Percentiles rank a stretch among this genome's conserved stretches.
These are phyloP conservation scores for Gonapodya sp. DNA, from an alignment of 192 early-diverging fungal species.

Conservation along the genomic window DNA sequence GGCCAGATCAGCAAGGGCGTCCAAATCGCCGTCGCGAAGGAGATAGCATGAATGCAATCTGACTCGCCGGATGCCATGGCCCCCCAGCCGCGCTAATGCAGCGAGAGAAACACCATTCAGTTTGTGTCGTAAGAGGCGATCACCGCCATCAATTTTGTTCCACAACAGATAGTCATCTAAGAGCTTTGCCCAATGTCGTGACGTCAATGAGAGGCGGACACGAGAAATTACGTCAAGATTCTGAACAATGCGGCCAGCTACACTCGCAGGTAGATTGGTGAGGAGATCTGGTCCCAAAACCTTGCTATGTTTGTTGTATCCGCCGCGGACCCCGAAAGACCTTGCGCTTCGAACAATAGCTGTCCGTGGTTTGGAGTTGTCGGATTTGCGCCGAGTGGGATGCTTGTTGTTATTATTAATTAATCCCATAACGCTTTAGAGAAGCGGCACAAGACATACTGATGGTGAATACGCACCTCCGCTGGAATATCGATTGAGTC, in stretches of 20 bases:
- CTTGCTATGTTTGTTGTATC: not conserved
- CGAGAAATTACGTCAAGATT: not conserved
- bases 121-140: conserved; percentile 20
- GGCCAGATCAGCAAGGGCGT: conserved; percentile 21
- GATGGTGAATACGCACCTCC: not conserved
- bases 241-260: not conserved
- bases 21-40: conserved; percentile 28
- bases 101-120: conserved; percentile 10
- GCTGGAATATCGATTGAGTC: not conserved
- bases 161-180: conserved; percentile 26
- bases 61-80: conserved; percentile 22
- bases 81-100: conserved; percentile 17
- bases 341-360: too few species aligned
- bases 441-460: too few species aligned
- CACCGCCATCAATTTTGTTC: conserved; percentile 22
- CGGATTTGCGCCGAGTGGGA: too few species aligned
- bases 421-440: too few species aligned
- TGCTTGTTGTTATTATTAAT: too few species aligned
- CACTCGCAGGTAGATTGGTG: not conserved
- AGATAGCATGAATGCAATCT: conserved; percentile 26
- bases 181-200: conserved; percentile 21
- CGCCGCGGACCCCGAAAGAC: too few species aligned
- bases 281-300: not conserved
- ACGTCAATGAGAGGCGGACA: conserved; percentile 7
- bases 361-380: too few species aligned